These are phyloP conservation scores for Silene noctiflora DNA, from an alignment of 179 eudicot species.

Conservation along the genomic window DNA sequence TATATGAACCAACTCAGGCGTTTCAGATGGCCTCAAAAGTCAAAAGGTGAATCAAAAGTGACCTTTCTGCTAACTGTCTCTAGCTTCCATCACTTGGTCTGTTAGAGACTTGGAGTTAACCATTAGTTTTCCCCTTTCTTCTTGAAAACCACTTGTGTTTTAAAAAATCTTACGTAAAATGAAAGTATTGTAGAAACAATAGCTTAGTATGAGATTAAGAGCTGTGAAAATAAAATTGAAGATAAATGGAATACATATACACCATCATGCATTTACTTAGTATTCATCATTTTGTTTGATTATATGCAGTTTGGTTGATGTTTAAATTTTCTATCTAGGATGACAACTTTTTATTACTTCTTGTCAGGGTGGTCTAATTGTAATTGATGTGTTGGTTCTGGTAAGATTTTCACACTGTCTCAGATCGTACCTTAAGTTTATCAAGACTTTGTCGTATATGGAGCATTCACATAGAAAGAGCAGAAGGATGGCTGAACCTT, in stretches of 20 bases:
- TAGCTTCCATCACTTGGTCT: background rate
- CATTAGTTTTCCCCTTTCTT: background rate
- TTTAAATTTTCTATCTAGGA: slow-evolving; percentile 4
- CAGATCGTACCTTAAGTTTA: slow-evolving; percentile 39
- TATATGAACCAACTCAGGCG: background rate
- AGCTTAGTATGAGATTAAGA: background rate
- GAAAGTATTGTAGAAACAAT: background rate
- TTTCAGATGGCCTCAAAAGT: background rate
- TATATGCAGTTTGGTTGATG: background rate
- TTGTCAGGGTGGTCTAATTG: slow-evolving; percentile 74
- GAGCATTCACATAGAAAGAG: slow-evolving; percentile 27
- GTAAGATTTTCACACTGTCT: slow-evolving; percentile 43
- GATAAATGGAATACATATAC: background rate
- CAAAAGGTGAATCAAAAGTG: slow-evolving; percentile 6
- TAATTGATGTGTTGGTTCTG: slow-evolving; percentile 53
- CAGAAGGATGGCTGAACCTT: slow-evolving; percentile 31
- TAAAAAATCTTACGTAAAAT: background rate
- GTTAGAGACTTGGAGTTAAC: background rate
- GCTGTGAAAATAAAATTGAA: background rate
- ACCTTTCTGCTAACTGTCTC: background rate
- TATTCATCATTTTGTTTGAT: background rate
- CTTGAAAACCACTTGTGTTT: background rate
- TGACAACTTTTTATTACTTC: slow-evolving; percentile 27
- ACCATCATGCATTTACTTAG: background rate
- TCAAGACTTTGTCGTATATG: slow-evolving; percentile 40